Evolutionary conservation across 305 asterid species (phyloP).

Genomic region (Fraxinus ornus): DNA sequence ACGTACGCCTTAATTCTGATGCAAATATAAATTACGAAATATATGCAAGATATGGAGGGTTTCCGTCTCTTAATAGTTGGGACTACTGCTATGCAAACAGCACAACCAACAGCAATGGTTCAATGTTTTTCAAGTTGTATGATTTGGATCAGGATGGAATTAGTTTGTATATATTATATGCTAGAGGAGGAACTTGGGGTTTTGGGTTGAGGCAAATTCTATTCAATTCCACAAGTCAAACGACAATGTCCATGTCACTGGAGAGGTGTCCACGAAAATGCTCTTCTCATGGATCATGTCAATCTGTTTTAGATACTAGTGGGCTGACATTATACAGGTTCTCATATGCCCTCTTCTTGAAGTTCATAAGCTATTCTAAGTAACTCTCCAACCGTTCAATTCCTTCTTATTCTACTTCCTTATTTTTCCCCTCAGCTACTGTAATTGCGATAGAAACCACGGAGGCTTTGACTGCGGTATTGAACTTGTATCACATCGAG

Average conservation of each 20-base stretch:
- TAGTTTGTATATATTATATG: constrained; percentile 71
- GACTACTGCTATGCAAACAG: constrained; percentile 78
- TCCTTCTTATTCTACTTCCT: constrained; percentile 12
- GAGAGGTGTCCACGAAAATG: constrained; percentile 90
- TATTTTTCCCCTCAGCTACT: constrained; percentile 53
- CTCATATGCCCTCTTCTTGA: background rate
- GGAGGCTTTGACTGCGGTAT: constrained; percentile 95
- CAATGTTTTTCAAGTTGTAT: constrained; percentile 81
- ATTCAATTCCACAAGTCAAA: constrained; percentile 32
- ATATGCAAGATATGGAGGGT: constrained; percentile 81
- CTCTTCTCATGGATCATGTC: constrained; percentile 78
- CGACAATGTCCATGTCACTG: constrained; percentile 64
- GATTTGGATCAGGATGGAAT: constrained; percentile 57
- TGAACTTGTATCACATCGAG: constrained; percentile 77
- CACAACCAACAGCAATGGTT: constrained; percentile 74
- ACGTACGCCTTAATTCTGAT: constrained; percentile 54
- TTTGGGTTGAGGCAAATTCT: constrained; percentile 67
- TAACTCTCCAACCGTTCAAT: constrained; percentile 10
- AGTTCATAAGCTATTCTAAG: constrained; percentile 3
- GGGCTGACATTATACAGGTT: constrained; percentile 86
- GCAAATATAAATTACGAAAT: constrained; percentile 59
- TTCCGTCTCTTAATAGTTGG: constrained; percentile 70
- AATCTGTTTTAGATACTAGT: constrained; percentile 58
- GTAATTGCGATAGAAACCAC: constrained; percentile 77
- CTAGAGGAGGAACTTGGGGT: constrained; percentile 82